Percentiles rank a stretch among this genome's conserved stretches.
phyloP scores from a whole-genome alignment of 2,329 filamentous ascomycete species.

The Cyphellophora attinorum region DNA sequence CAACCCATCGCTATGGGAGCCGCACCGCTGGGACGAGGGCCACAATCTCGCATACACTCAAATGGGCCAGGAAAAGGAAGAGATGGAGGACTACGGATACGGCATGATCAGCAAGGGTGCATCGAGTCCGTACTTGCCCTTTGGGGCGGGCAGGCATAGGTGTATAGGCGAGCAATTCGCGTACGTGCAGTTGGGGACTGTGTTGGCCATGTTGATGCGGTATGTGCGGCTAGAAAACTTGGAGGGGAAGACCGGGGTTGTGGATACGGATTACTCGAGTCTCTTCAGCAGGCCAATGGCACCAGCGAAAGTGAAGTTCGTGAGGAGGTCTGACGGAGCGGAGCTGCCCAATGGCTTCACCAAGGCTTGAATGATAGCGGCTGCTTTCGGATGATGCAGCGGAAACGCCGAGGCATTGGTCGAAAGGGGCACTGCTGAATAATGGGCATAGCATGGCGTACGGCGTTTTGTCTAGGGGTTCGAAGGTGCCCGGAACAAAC shows the following conservation, averaged over 20 bases:
- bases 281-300: constrained; percentile 58
- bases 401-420: too few species aligned
- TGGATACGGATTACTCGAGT: constrained; percentile 59
- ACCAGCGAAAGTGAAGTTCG: constrained; percentile 27
- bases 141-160: constrained; percentile 62
- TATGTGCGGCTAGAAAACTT: constrained; percentile 70
- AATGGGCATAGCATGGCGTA: too few species aligned
- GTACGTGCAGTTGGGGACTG: constrained; percentile 63
- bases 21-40: constrained; percentile 53
- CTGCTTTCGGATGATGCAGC: too few species aligned
- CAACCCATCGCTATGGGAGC: constrained; percentile 50
- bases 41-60: constrained; percentile 41
- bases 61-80: constrained; percentile 47
- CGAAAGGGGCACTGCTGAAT: too few species aligned
- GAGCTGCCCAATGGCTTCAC: too few species aligned
- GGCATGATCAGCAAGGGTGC: constrained; percentile 86
- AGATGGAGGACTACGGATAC: constrained; percentile 70
- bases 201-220: constrained; percentile 66
- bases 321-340: not conserved
- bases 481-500: too few species aligned
- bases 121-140: constrained; percentile 63
- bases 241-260: constrained; percentile 59
- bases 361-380: too few species aligned
- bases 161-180: constrained; percentile 72
- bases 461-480: too few species aligned